Percentiles rank a stretch among this genome's conserved stretches.
Evolutionary conservation across 768 basidiomycete species (phyloP).

Genomic region (Suillus subalutaceus): DNA sequence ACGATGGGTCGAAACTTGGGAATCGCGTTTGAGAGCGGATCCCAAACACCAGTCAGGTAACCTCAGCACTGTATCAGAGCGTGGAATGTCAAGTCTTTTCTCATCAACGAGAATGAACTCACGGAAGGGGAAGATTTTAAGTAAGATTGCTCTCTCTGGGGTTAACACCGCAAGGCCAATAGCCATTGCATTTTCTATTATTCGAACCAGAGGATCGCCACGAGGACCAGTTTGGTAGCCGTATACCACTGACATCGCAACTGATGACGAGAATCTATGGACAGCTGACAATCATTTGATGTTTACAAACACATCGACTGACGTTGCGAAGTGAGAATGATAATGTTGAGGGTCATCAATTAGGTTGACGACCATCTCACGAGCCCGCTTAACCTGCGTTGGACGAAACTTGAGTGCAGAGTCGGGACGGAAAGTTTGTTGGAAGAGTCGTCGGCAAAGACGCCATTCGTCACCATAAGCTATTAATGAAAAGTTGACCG

Average conservation of each 20-base stretch:
- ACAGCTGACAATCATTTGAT: background rate
- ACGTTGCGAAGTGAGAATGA: background rate
- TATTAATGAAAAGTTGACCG: background rate
- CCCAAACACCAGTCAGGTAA: background rate
- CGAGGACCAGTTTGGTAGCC: background rate
- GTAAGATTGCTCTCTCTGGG: background rate
- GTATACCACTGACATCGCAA: background rate
- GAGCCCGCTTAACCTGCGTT: background rate
- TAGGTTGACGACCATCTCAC: background rate
- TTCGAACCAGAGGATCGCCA: background rate
- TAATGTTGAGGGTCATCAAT: background rate
- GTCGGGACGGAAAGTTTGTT: background rate
- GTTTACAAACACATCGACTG: background rate
- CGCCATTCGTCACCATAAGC: background rate
- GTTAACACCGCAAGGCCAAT: background rate
- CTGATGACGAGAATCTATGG: background rate
- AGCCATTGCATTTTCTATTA: background rate
- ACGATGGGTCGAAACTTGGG: background rate
- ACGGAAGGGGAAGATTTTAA: background rate
- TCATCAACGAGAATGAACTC: background rate
- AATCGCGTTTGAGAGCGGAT: background rate
- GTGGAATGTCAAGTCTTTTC: background rate
- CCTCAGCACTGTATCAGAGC: background rate
- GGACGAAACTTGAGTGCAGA: background rate
- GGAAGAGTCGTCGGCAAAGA: background rate